Evolutionary conservation across 2,329 filamentous ascomycete species (phyloP).

Genomic region (Fusarium sp.): DNA sequence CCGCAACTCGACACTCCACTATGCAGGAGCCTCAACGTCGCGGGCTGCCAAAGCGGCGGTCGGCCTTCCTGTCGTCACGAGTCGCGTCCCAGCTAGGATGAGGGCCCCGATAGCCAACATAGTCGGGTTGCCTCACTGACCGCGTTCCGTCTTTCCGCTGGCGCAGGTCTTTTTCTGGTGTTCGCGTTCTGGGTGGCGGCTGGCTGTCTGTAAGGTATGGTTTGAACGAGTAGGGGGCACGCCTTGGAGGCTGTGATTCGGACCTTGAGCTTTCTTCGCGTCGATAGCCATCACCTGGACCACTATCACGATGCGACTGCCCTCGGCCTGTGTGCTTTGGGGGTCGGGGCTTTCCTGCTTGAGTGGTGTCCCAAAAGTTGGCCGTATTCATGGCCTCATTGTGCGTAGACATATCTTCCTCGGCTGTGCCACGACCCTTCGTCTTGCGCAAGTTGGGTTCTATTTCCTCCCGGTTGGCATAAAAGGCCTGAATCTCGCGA

Average conservation of each 20-base stretch:
- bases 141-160: neutral
- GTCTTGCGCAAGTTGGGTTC: slow-evolving; percentile 46
- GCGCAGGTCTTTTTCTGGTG: neutral
- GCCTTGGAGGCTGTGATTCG: neutral
- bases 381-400: slow-evolving; percentile 26
- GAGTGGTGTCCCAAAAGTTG: slow-evolving; percentile 48
- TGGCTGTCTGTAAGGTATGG: neutral
- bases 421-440: slow-evolving; percentile 25
- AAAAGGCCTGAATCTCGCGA: slow-evolving; percentile 50
- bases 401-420: slow-evolving; percentile 34
- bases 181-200: neutral
- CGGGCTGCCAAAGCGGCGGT: neutral
- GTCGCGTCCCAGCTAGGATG: neutral
- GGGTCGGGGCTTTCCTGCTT: slow-evolving; percentile 11
- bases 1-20: neutral
- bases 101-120: too few relatives aligned
- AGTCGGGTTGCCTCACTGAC: neutral
- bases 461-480: slow-evolving; percentile 45
- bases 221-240: neutral
- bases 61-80: neutral
- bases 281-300: neutral
- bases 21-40: neutral
- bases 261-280: neutral
- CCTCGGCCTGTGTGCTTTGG: neutral
- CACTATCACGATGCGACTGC: neutral